Evolutionary conservation across 1,284 basidiomycete genomes (phyloP).

Genomic region (Ceratobasidium sp.): DNA sequence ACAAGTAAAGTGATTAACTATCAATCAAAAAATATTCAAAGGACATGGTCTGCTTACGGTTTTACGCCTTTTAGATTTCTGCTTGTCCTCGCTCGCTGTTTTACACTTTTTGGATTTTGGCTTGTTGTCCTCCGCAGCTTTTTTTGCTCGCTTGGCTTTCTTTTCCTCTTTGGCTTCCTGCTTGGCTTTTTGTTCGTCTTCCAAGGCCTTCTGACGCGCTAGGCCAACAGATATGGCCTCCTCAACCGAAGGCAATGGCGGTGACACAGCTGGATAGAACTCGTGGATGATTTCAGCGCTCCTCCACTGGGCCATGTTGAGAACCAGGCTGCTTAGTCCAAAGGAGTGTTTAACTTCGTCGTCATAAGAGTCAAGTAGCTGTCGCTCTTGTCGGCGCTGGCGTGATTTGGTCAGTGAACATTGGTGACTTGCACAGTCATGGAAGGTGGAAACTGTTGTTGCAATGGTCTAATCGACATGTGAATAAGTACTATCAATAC

Average conservation of each 20-base stretch:
- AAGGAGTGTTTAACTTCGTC: background rate
- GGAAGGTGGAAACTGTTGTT: background rate
- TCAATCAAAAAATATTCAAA: too few species aligned
- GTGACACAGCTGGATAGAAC: background rate
- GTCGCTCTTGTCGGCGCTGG: background rate
- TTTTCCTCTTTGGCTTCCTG: background rate
- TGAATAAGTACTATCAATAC: too few species aligned
- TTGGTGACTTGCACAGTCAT: background rate
- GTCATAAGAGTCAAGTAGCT: background rate
- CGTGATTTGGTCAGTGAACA: background rate
- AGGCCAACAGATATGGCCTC: background rate
- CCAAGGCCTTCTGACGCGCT: background rate
- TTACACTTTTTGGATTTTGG: background rate
- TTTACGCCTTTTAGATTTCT: too few species aligned
- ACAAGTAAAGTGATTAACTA: too few species aligned
- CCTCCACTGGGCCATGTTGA: background rate
- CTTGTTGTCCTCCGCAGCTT: background rate
- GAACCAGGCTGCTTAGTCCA: background rate
- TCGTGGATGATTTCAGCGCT: background rate
- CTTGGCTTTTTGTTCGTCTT: background rate
- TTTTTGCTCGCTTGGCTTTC: background rate
- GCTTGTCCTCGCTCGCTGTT: too few species aligned
- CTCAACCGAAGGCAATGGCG: background rate
- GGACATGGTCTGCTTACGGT: too few species aligned
- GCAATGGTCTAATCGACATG: too few species aligned